Evolutionary conservation across 192 early-diverging fungal species (phyloP).

Genomic region (Phlyctochytrium bullatum): DNA sequence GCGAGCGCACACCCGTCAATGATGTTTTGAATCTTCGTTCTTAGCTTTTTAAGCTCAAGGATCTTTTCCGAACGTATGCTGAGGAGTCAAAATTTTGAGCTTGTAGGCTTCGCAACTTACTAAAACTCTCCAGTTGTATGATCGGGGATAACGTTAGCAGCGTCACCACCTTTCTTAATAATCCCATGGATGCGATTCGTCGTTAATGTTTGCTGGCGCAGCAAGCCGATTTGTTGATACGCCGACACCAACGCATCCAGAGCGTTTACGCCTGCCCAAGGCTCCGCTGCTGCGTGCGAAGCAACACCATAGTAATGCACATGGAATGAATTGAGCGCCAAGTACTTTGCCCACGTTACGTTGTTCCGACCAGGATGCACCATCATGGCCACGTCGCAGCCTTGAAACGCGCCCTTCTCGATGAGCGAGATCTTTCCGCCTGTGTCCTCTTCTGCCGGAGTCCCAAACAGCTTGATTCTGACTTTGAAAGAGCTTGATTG

Average conservation of each 20-base stretch:
- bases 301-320: conserved; percentile 33
- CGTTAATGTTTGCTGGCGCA: conserved; percentile 63
- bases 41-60: conserved; percentile 46
- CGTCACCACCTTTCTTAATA: conserved; percentile 68
- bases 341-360: conserved; percentile 24
- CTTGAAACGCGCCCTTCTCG: conserved; percentile 66
- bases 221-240: conserved; percentile 61
- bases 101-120: not conserved
- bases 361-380: conserved; percentile 64
- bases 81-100: not conserved
- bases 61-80: conserved; percentile 54
- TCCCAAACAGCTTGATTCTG: conserved; percentile 69
- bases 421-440: conserved; percentile 76
- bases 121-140: conserved; percentile 10
- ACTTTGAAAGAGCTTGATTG: conserved; percentile 46
- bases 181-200: conserved; percentile 71
- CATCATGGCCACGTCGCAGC: conserved; percentile 75
- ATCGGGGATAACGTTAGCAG: conserved; percentile 48
- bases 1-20: conserved; percentile 66
- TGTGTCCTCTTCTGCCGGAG: conserved; percentile 59
- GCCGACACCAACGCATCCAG: conserved; percentile 70
- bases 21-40: conserved; percentile 47
- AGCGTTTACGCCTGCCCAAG: conserved; percentile 59
- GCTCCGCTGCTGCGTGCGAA: conserved; percentile 37
- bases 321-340: conserved; percentile 18